These are phyloP conservation scores for Boletus subcaerulescens DNA, from an alignment of 768 basidiomycete species.

Conservation along the genomic window DNA sequence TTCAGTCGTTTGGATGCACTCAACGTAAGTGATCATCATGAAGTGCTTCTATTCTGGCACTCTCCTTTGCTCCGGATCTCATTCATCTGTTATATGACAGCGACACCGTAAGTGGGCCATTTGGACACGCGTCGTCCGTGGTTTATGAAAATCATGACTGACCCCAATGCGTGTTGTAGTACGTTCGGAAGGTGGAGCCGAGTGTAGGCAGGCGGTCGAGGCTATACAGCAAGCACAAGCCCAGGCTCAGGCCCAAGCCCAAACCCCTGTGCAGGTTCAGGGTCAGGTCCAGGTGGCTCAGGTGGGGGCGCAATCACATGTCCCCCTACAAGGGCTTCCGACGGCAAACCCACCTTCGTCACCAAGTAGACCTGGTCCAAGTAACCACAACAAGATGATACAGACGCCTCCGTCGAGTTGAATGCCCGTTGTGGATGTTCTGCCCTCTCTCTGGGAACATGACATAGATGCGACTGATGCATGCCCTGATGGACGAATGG, in stretches of 20 bases:
- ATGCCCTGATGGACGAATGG: constrained; percentile 16
- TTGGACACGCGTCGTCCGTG: constrained; percentile 20
- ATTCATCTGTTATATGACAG: constrained; percentile 39
- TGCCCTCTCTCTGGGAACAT: constrained; percentile 9
- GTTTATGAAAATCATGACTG: constrained; percentile 25
- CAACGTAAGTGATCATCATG: constrained; percentile 64
- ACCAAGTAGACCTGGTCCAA: constrained; percentile 24
- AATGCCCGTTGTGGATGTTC: constrained; percentile 1
- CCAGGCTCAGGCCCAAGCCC: constrained; percentile 26
- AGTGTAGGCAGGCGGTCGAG: constrained; percentile 54
- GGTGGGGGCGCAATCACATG: constrained; percentile 20
- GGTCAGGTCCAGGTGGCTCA: constrained; percentile 23
- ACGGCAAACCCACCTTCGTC: constrained; percentile 17
- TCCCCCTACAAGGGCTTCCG: constrained; percentile 19
- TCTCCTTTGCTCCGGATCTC: constrained; percentile 20
- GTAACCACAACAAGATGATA: constrained; percentile 16
- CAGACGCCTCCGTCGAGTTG: constrained; percentile 20
- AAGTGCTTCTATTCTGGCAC: constrained; percentile 26
- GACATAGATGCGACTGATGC: constrained; percentile 19
- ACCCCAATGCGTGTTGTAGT: constrained; percentile 43
- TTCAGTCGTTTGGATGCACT: constrained; percentile 93
- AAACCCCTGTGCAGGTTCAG: constrained; percentile 18
- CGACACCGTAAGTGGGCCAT: constrained; percentile 63
- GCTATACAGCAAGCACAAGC: constrained; percentile 34
- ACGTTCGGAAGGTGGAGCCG: constrained; percentile 81